Evolutionary conservation across 2,329 filamentous ascomycete genomes (phyloP).

Genomic region (Dactylellina haptotyla): DNA sequence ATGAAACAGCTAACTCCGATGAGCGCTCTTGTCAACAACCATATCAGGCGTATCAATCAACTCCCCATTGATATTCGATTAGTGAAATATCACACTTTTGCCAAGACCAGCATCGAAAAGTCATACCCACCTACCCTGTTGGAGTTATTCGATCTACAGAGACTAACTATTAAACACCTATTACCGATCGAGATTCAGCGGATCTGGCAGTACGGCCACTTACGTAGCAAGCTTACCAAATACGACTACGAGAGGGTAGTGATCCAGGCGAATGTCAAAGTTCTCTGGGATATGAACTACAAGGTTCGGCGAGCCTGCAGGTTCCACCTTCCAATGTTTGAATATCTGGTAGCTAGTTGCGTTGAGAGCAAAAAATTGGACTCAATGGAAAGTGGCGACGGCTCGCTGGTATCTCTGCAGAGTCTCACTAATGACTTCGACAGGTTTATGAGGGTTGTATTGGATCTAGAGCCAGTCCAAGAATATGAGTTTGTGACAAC

Average conservation of each 20-base stretch:
- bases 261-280: constrained; percentile 37
- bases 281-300: constrained; percentile 54
- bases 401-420: neutral
- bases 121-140: constrained; percentile 33
- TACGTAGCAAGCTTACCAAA: constrained; percentile 1
- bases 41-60: constrained; percentile 1
- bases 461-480: constrained; percentile 19
- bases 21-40: constrained; percentile 8
- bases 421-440: neutral
- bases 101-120: neutral
- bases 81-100: constrained; percentile 29
- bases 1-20: constrained; percentile 9
- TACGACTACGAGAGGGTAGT: constrained; percentile 48
- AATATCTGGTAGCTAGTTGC: constrained; percentile 6
- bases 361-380: too few relatives aligned
- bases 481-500: neutral
- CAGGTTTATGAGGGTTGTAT: neutral
- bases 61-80: constrained; percentile 3
- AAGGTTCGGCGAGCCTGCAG: constrained; percentile 53
- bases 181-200: constrained; percentile 36
- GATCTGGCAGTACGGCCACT: constrained; percentile 16
- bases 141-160: constrained; percentile 37
- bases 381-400: too few relatives aligned
- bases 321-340: constrained; percentile 53
- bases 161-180: constrained; percentile 33